Evolutionary conservation across 2,329 filamentous ascomycete species (phyloP), one percentile per base, ranked within the genome.

Genomic region (Fusarium cicatricum): DNA sequence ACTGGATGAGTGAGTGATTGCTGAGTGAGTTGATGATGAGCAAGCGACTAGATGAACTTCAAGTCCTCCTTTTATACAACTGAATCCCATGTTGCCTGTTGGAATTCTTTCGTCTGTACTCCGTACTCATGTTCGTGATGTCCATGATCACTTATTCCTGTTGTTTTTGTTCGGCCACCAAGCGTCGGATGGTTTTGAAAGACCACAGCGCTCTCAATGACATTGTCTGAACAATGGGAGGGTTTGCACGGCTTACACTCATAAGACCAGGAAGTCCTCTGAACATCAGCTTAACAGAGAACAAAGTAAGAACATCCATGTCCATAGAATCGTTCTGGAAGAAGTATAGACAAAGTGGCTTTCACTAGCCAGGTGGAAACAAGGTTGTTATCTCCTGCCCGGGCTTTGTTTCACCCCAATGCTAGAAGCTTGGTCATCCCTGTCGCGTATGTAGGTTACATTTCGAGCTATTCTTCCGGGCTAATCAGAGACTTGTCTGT

Each of bases 401-500:
- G 9, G 23, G 12, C 43, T 29, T 16, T 46, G 34, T 32, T 26
- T 17, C 17, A 31, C 17, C 15, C 17, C 16, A 19, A 17, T 47
- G 23, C 32, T n/a, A 15, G 11, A 7, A 3, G 3, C 23, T 43
- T 33, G 40, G 29, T 17, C 40, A 15, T 33, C 17, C 40, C 19
- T 32, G 37, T 21, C 29, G 11, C 19, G 14, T 11, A 42, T 19
- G 28, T 11, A 33, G n/a, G 40, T 33, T 33, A n/a, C n/a, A 33
- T 43, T 47, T 47, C n/a, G 16, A 16, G n/a, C 16, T 17, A 12
- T 45, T 15, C 14, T 29, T 21, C 19, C 7, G 11, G 31, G 5
- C 42, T 49, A 61, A 52, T 52, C 43, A 48, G 14, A n/a, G 40
- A 23, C n/a, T 14, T 3, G 16, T 15, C 11, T 47, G 4, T 21